phyloP scores from a whole-genome alignment of 495 filamentous ascomycete genomes.

The Aspergillus cavernicola region DNA sequence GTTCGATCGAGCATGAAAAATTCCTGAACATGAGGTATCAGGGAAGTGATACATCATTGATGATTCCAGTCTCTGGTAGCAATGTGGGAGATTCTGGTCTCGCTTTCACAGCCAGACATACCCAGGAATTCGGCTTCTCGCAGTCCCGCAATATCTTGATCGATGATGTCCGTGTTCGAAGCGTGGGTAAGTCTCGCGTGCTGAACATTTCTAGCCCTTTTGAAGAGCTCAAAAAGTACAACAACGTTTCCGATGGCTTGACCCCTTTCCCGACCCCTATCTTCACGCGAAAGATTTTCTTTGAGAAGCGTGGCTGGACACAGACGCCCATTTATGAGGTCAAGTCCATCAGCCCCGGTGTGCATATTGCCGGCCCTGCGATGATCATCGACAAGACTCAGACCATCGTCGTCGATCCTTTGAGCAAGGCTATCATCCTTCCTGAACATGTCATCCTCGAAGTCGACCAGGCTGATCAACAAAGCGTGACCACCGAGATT shows the following conservation, averaged over 20 bases:
- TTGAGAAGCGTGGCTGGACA: slow-evolving; percentile 59
- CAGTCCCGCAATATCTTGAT: slow-evolving; percentile 86
- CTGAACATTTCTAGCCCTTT: slow-evolving; percentile 29
- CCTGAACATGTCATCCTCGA: slow-evolving; percentile 69
- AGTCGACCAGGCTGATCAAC: slow-evolving; percentile 68
- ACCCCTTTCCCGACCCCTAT: slow-evolving; percentile 12
- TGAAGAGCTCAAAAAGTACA: slow-evolving; percentile 67
- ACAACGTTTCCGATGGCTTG: background rate
- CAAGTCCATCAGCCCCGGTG: slow-evolving; percentile 62
- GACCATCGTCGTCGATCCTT: slow-evolving; percentile 84
- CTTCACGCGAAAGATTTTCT: slow-evolving; percentile 28
- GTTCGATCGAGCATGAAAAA: slow-evolving; percentile 36
- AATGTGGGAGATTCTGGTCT: slow-evolving; percentile 68
- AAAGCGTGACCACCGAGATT: slow-evolving; percentile 45
- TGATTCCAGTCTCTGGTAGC: slow-evolving; percentile 46
- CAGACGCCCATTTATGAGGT: slow-evolving; percentile 79
- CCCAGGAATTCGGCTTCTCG: slow-evolving; percentile 94
- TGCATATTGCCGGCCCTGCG: slow-evolving; percentile 73
- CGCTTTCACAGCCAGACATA: slow-evolving; percentile 81
- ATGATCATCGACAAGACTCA: slow-evolving; percentile 91
- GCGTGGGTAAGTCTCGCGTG: slow-evolving; percentile 64
- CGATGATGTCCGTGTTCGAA: slow-evolving; percentile 85
- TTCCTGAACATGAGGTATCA: slow-evolving; percentile 50
- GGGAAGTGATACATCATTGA: slow-evolving; percentile 47
- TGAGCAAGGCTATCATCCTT: slow-evolving; percentile 42